Evolutionary conservation across 805 yeast genomes (phyloP).

Genomic region (Martiniozyma abietophila): DNA sequence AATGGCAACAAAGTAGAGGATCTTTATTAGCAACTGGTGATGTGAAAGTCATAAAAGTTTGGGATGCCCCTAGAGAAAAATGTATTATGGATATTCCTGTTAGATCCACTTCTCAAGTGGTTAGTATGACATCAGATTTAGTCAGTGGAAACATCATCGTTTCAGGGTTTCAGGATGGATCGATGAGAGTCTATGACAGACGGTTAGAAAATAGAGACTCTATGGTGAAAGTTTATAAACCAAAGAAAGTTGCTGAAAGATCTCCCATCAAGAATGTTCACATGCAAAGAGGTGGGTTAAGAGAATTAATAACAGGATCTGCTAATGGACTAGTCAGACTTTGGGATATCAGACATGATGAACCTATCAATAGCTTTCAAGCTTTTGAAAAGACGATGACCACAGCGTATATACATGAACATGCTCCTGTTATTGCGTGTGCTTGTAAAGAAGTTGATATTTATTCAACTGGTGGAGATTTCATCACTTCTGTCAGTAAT

Average conservation of each 20-base stretch:
- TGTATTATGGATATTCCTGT: conserved; percentile 86
- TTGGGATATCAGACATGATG: conserved; percentile 80
- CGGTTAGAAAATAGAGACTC: conserved; percentile 78
- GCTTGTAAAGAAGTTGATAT: conserved; percentile 73
- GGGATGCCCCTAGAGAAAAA: conserved; percentile 96
- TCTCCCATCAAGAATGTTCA: conserved; percentile 59
- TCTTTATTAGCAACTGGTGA: conserved; percentile 89
- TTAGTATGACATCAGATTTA: conserved; percentile 88
- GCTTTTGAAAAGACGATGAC: conserved; percentile 48
- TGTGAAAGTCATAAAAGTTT: conserved; percentile 78
- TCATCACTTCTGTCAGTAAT: conserved; percentile 45
- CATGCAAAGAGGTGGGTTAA: conserved; percentile 93
- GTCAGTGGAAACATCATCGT: conserved; percentile 86
- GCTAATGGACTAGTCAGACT: conserved; percentile 74
- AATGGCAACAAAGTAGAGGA: conserved; percentile 97
- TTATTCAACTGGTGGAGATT: conserved; percentile 80
- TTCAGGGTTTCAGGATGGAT: conserved; percentile 90
- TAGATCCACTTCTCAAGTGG: conserved; percentile 79
- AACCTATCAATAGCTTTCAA: conserved; percentile 59
- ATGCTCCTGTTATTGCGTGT: conserved; percentile 88
- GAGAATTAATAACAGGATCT: conserved; percentile 81
- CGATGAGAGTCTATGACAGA: conserved; percentile 83
- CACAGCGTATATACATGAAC: conserved; percentile 81
- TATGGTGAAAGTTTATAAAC: conserved; percentile 75
- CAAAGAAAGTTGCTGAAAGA: conserved; percentile 20